Base-by-base conservation (phyloP, 2,329 filamentous ascomycete genomes). In the Talaromyces sp. region DNA sequence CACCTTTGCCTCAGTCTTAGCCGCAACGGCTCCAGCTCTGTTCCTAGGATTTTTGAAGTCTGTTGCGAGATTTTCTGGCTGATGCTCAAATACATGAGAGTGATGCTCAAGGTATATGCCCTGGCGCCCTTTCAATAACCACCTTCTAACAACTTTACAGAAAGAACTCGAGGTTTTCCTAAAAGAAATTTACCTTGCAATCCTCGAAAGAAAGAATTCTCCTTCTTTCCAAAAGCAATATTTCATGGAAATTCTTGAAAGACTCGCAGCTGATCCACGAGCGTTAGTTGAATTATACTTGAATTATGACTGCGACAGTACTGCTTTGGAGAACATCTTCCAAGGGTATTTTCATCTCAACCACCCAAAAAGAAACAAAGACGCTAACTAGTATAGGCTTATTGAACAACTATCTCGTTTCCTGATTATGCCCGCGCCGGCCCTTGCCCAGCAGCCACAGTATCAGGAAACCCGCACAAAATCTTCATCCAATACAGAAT, bases 121-220 rank as follows among this genome's bases (percentile, higher is more conserved):
- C 3, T 14, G 11, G 4, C 29, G 13, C 29, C 24, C 9, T 27
- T 29, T 26, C 10, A 17, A 17, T 6, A 29, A 11, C 19, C 5
- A 21, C 13, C 14, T 54, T 27, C 58, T 71, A 59, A 71, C 62
- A 55, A 35, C 24, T 10, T 51, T 41, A 61, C 61, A 91, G 86
- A 96, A 96, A 84, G 95, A 99, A 72, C 90, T 99, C 59, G 95
- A 98, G 74, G 93, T 99, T 0, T 98, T 99, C 71, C 77, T 99
- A 62, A 98, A 98, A 72, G 95, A 99, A 71, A 96, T 99, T 31
- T 99, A 99, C 71, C 80, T 99, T 5, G 89, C 93, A 0, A 91
- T 98, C 49, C 80, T 99, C 41, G 93, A 96, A 55, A 90, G 93
- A 73, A 87, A 89, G 64, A 93, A 87, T 62, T 92, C 93, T 0